A percentile compares a stretch with the other conserved stretches of the same genome.
phyloP scores from a whole-genome alignment of 768 basidiomycete species.

The Lyophyllum shimeji region DNA sequence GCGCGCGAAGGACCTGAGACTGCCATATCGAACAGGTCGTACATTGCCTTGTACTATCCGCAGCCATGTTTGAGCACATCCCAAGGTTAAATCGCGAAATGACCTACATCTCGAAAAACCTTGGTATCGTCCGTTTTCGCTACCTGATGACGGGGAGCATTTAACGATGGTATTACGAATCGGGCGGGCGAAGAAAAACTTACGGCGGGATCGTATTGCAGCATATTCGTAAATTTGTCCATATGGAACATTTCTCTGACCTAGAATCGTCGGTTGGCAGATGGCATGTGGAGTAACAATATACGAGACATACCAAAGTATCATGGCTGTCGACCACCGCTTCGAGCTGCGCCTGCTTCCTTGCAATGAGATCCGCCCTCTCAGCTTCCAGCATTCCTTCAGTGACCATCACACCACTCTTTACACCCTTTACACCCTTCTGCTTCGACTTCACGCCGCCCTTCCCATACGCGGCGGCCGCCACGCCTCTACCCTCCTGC shows the following conservation, averaged over 20 bases:
- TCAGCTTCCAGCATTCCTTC: slow-evolving; percentile 31
- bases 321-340: slow-evolving; percentile 67
- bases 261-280: slow-evolving; percentile 31
- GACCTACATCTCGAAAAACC: slow-evolving; percentile 72
- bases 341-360: slow-evolving; percentile 61
- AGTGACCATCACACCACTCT: slow-evolving; percentile 13
- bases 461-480: slow-evolving; percentile 20
- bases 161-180: neutral
- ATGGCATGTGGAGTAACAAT: slow-evolving; percentile 2
- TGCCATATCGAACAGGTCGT: slow-evolving; percentile 58
- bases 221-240: slow-evolving; percentile 74
- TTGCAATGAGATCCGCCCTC: slow-evolving; percentile 48
- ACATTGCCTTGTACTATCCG: slow-evolving; percentile 57
- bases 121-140: slow-evolving; percentile 72
- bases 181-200: slow-evolving; percentile 17
- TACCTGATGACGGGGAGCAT: slow-evolving; percentile 36
- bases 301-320: slow-evolving; percentile 55
- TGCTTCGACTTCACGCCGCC: slow-evolving; percentile 15
- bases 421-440: slow-evolving; percentile 6
- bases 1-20: slow-evolving; percentile 49
- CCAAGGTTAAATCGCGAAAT: slow-evolving; percentile 1
- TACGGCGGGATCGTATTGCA: slow-evolving; percentile 77
- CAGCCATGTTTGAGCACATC: slow-evolving; percentile 6
- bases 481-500: slow-evolving; percentile 10
- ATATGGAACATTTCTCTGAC: slow-evolving; percentile 89